Percentiles rank a stretch among this genome's conserved stretches.
Conservation (phyloP, 1,139 yeast genomes). For the Pichia sp. region DNA sequence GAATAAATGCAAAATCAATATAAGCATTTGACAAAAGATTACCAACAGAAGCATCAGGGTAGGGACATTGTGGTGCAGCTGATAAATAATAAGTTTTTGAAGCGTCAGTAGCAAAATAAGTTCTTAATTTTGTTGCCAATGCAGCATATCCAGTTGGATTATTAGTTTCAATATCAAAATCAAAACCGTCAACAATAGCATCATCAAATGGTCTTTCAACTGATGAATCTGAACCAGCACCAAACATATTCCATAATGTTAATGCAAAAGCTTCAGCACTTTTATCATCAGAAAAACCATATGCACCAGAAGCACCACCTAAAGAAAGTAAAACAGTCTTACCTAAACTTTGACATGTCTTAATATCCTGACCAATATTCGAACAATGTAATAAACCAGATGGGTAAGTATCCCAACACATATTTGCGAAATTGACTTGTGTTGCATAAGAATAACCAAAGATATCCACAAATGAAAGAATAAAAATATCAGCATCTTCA, state of each 20-base stretch:
- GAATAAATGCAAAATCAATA: slow-evolving; percentile 83
- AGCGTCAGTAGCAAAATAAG: slow-evolving; percentile 44
- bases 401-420: slow-evolving; percentile 48
- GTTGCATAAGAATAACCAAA: slow-evolving; percentile 48
- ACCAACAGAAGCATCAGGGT: slow-evolving; percentile 84
- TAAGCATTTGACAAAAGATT: slow-evolving; percentile 52
- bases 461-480: slow-evolving; percentile 61
- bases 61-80: slow-evolving; percentile 95
- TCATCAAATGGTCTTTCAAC: slow-evolving; percentile 67
- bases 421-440: slow-evolving; percentile 62
- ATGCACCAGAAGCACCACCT: slow-evolving; percentile 82
- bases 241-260: slow-evolving; percentile 79
- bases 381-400: slow-evolving; percentile 57
- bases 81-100: slow-evolving; percentile 68
- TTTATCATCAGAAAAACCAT: slow-evolving; percentile 61
- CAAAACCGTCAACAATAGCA: slow-evolving; percentile 66
- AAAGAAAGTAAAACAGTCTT: slow-evolving; percentile 72
- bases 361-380: slow-evolving; percentile 65
- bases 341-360: slow-evolving; percentile 76
- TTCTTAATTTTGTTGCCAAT: slow-evolving; percentile 54
- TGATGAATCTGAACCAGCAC: slow-evolving; percentile 71
- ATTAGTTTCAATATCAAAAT: slow-evolving; percentile 60
- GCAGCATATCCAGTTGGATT: slow-evolving; percentile 53
- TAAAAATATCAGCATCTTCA: slow-evolving; percentile 61
- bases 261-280: slow-evolving; percentile 66